Percentiles rank a stretch among this genome's conserved stretches.
Evolutionary conservation across 495 filamentous ascomycete genomes (phyloP).

Genomic region (Parachaetomium inaequale): DNA sequence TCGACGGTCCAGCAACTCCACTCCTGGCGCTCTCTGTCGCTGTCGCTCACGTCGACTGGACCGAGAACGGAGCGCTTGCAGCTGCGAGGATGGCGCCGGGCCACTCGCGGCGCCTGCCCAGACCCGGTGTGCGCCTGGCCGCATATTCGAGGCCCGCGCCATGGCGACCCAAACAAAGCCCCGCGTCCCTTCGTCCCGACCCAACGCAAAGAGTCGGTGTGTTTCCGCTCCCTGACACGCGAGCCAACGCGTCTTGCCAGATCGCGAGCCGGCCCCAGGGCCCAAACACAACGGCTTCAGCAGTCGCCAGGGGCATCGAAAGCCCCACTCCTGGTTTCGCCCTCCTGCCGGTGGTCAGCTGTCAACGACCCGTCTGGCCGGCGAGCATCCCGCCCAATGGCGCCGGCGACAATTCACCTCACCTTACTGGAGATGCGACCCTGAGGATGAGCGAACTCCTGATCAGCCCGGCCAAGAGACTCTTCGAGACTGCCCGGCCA

Average conservation of each 20-base stretch:
- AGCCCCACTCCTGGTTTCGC: conserved; percentile 10
- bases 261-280: conserved; percentile 18
- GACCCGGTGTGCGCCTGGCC: conserved; percentile 33
- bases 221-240: conserved; percentile 35
- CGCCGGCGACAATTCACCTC: conserved; percentile 24
- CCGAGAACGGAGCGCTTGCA: conserved; percentile 26
- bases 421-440: conserved; percentile 10
- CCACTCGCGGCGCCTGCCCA: conserved; percentile 32
- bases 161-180: conserved; percentile 31
- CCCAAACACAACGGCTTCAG: conserved; percentile 1
- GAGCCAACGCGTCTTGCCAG: conserved; percentile 32
- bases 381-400: conserved; percentile 21
- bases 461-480: conserved; percentile 1
- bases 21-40: conserved; percentile 22
- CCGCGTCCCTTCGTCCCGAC: conserved; percentile 22
- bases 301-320: conserved; percentile 8
- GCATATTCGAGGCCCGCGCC: conserved; percentile 38
- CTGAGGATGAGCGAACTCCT: conserved; percentile 3
- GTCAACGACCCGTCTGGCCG: conserved; percentile 3
- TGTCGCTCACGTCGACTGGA: conserved; percentile 14
- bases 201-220: conserved; percentile 34
- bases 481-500: not conserved
- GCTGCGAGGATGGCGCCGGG: conserved; percentile 21
- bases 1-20: conserved; percentile 19
- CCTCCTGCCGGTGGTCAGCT: conserved; percentile 6